These are phyloP conservation scores for Ophiocordyceps camponoti-leonardi DNA, from an alignment of 2,329 filamentous ascomycete species.

Conservation along the genomic window DNA sequence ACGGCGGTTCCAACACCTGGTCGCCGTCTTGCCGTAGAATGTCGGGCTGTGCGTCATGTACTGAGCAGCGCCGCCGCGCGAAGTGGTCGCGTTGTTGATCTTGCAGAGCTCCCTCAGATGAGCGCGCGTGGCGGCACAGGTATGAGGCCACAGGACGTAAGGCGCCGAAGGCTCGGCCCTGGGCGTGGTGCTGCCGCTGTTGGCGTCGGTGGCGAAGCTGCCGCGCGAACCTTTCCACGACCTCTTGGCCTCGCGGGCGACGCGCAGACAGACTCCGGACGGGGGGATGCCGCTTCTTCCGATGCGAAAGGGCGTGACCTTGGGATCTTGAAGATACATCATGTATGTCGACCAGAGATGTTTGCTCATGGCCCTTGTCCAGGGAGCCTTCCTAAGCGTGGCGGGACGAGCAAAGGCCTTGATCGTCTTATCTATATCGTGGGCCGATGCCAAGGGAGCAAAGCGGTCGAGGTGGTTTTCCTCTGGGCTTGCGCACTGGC, in stretches of 20 bases:
- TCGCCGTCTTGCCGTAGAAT: constrained; percentile 34
- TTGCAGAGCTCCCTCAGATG: constrained; percentile 48
- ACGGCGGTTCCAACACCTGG: constrained; percentile 30
- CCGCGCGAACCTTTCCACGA: constrained; percentile 47
- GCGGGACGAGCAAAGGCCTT: constrained; percentile 7
- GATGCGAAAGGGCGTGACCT: constrained; percentile 47
- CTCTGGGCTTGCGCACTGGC: constrained; percentile 33
- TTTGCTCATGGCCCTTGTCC: constrained; percentile 47
- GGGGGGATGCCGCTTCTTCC: constrained; percentile 48
- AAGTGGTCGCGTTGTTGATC: constrained; percentile 28
- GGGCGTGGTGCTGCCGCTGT: constrained; percentile 38
- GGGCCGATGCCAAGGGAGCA: constrained; percentile 8
- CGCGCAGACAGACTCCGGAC: constrained; percentile 44
- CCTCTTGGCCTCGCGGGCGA: constrained; percentile 47
- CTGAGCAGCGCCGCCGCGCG: constrained; percentile 18
- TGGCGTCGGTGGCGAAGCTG: constrained; percentile 14
- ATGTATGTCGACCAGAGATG: constrained; percentile 51
- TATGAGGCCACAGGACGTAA: constrained; percentile 47
- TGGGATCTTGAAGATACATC: constrained; percentile 48
- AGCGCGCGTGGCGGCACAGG: constrained; percentile 41
- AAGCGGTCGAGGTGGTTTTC: constrained; percentile 11
- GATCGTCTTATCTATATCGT: constrained; percentile 15
- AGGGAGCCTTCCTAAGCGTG: constrained; percentile 33
- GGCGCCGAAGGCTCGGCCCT: constrained; percentile 27
- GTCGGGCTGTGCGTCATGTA: constrained; percentile 37